These are phyloP conservation scores for Coemansia asiatica DNA, from an alignment of 192 early-diverging fungal species.

Conservation along the genomic window DNA sequence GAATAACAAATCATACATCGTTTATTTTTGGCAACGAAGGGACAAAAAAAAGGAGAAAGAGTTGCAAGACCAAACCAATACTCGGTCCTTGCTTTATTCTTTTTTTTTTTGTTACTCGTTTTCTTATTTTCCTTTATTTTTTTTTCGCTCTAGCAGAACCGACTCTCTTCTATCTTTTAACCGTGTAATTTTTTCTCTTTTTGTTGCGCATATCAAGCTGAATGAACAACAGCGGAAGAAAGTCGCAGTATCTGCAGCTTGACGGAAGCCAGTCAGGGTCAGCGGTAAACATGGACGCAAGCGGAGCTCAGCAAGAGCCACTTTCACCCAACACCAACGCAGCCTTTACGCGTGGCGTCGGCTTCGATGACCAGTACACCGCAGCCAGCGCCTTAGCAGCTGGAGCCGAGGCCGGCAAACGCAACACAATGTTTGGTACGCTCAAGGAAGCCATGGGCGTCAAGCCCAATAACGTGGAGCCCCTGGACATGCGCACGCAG, in stretches of 20 bases:
- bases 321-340: slow-evolving; percentile 18
- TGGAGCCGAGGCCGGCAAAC: slow-evolving; percentile 8
- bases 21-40: neutral
- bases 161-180: neutral
- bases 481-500: slow-evolving; percentile 6
- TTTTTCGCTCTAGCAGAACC: no score
- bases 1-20: neutral
- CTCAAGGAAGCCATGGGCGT: slow-evolving; percentile 27
- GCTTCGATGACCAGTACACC: slow-evolving; percentile 31
- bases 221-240: slow-evolving; percentile 22
- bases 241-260: slow-evolving; percentile 41
- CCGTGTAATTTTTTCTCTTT: neutral
- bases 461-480: slow-evolving; percentile 1
- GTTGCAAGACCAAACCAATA: no score
- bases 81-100: no score
- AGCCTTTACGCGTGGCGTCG: slow-evolving; percentile 45
- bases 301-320: slow-evolving; percentile 6
- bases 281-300: slow-evolving; percentile 16
- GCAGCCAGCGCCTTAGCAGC: slow-evolving; percentile 10
- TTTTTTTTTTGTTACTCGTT: neutral
- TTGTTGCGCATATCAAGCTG: neutral
- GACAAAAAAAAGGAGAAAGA: neutral
- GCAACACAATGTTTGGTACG: slow-evolving; percentile 22
- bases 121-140: neutral
- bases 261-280: slow-evolving; percentile 24